These are phyloP conservation scores for Protomyces inouyei DNA, from an alignment of 1,139 yeast genomes.

Conservation along the genomic window DNA sequence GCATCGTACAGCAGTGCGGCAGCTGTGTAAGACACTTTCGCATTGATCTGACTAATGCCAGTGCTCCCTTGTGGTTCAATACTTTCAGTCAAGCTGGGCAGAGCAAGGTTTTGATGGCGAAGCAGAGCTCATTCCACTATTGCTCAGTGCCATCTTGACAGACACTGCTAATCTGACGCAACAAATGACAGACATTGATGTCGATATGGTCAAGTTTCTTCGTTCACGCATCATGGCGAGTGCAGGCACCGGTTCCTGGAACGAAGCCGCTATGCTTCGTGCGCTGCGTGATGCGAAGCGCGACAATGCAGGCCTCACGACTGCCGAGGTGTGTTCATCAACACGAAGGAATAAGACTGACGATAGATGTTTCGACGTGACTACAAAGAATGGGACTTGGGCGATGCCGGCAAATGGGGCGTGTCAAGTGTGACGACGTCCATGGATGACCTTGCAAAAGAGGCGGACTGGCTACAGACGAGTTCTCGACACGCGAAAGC, in stretches of 20 bases:
- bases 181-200: slow-evolving; percentile 56
- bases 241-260: slow-evolving; percentile 2
- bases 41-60: background rate
- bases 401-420: slow-evolving; percentile 54
- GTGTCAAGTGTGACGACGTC: slow-evolving; percentile 67
- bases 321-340: slow-evolving; percentile 25
- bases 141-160: slow-evolving; percentile 3
- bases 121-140: background rate
- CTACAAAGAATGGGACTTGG: slow-evolving; percentile 65
- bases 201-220: slow-evolving; percentile 45
- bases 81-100: background rate
- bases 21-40: slow-evolving; percentile 49
- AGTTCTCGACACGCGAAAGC: slow-evolving; percentile 41
- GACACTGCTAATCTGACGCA: slow-evolving; percentile 32
- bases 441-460: slow-evolving; percentile 47
- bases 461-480: slow-evolving; percentile 23
- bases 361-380: slow-evolving; percentile 70
- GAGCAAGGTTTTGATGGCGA: background rate
- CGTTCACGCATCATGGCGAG: slow-evolving; percentile 33
- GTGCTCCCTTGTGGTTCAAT: background rate
- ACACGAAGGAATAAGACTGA: slow-evolving; percentile 52
- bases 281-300: slow-evolving; percentile 54
- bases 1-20: slow-evolving; percentile 60
- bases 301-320: slow-evolving; percentile 39
- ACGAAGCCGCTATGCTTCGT: slow-evolving; percentile 38